These are phyloP conservation scores for Phlebiopsis gigantea DNA, from an alignment of 768 basidiomycete species.

Conservation along the genomic window DNA sequence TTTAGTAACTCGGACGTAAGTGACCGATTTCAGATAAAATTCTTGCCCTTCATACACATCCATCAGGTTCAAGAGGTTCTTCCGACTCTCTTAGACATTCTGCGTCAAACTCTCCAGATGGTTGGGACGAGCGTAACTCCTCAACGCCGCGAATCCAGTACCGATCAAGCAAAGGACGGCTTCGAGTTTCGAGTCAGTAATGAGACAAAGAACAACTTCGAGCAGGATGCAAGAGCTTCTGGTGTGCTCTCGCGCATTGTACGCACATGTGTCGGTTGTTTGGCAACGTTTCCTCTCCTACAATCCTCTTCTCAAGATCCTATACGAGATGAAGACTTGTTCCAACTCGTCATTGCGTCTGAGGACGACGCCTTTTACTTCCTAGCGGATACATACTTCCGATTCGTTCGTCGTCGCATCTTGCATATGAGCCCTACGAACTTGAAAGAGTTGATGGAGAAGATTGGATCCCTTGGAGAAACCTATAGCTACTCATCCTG, in stretches of 20 bases:
- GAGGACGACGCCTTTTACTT: constrained; percentile 45
- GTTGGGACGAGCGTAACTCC: neutral
- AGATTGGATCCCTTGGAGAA: constrained; percentile 46
- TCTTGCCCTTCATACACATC: neutral
- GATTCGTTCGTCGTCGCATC: constrained; percentile 47
- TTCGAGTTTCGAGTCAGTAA: neutral
- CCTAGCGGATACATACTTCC: constrained; percentile 45
- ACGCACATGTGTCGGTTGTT: constrained; percentile 52
- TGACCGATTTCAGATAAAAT: constrained; percentile 6
- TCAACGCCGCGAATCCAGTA: neutral
- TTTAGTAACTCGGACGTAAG: constrained; percentile 71
- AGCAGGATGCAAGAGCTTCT: neutral
- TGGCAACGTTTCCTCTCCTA: constrained; percentile 58
- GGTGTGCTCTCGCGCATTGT: constrained; percentile 21
- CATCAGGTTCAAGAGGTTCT: neutral
- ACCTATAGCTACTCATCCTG: constrained; percentile 52
- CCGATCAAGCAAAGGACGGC: neutral
- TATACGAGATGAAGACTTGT: constrained; percentile 57
- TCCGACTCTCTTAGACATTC: neutral
- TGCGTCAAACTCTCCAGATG: neutral
- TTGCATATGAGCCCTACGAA: constrained; percentile 48
- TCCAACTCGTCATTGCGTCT: constrained; percentile 45
- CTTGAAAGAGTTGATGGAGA: constrained; percentile 48
- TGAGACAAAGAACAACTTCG: neutral
- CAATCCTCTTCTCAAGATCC: constrained; percentile 54